phyloP scores from a whole-genome alignment of 306 rosid genomes.

The Ammopiptanthus mongolicus region DNA sequence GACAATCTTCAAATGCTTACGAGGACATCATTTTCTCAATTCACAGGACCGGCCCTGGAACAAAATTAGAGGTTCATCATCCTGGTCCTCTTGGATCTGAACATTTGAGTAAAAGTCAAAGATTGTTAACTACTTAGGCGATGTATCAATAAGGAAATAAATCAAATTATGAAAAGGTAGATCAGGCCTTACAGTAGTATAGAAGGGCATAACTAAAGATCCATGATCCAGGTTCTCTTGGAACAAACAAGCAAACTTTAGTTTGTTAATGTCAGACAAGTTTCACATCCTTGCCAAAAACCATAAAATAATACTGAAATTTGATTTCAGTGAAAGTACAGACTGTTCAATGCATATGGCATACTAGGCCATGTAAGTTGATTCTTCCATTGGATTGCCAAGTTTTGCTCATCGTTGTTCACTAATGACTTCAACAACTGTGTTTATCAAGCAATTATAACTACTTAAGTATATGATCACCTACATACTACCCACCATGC shows the following conservation, averaged over 20 bases:
- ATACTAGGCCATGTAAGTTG: background rate
- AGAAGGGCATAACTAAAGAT: background rate
- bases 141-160: background rate
- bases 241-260: background rate
- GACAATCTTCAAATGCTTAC: too few species aligned
- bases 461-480: background rate
- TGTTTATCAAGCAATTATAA: background rate
- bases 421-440: background rate
- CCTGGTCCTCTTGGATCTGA: background rate
- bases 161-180: background rate
- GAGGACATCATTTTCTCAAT: too few species aligned
- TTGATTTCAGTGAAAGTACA: background rate
- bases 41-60: too few species aligned
- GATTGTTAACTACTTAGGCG: background rate
- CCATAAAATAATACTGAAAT: background rate
- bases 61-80: background rate
- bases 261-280: background rate
- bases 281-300: slow-evolving; percentile 4
- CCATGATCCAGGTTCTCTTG: background rate
- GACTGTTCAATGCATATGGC: background rate
- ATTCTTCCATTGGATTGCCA: background rate
- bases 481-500: slow-evolving; percentile 68
- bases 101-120: background rate
- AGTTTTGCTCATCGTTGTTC: background rate
- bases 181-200: background rate